These are phyloP conservation scores for Kodamaea kakaduensis DNA, from an alignment of 805 yeast species.

Conservation along the genomic window DNA sequence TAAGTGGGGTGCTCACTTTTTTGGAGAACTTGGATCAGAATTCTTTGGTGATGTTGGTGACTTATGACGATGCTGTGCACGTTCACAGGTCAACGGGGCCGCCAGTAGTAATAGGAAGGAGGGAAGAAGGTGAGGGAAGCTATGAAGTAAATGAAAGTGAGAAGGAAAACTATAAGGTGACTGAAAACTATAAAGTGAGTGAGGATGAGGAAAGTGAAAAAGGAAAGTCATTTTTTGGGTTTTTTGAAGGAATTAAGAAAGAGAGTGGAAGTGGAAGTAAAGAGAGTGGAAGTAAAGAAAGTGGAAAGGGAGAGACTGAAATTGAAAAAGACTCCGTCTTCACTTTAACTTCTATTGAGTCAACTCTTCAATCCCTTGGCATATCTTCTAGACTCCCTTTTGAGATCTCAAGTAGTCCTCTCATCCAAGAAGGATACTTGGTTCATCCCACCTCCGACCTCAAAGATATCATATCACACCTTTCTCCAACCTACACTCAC, in stretches of 20 bases:
- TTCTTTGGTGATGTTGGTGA: constrained; percentile 21
- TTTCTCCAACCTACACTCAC: constrained; percentile 17
- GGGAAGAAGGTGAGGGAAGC: too few species aligned
- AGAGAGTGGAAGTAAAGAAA: too few species aligned
- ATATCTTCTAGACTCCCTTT: constrained; percentile 2
- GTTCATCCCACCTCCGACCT: constrained; percentile 11
- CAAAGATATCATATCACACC: constrained; percentile 8
- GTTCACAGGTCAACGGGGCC: constrained; percentile 16
- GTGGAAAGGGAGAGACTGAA: too few species aligned
- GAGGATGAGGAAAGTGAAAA: too few species aligned
- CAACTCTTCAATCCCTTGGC: constrained; percentile 6
- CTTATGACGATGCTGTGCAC: constrained; percentile 27
- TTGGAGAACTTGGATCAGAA: constrained; percentile 17
- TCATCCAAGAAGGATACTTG: constrained; percentile 11
- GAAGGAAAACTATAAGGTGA: too few species aligned
- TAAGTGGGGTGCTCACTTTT: constrained; percentile 10
- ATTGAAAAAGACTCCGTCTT: constrained; percentile 5
- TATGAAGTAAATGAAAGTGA: too few species aligned
- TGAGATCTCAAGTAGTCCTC: constrained; percentile 10
- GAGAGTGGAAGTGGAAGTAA: too few species aligned
- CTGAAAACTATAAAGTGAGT: too few species aligned
- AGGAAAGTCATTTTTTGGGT: too few species aligned
- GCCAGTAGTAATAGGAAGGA: too few species aligned
- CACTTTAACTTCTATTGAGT: constrained; percentile 1
- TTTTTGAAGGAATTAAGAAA: too few species aligned